A percentile compares a stretch with the other conserved stretches of the same genome.
phyloP scores from a whole-genome alignment of 257 asterid genomes.

The Jasminum sambac region DNA sequence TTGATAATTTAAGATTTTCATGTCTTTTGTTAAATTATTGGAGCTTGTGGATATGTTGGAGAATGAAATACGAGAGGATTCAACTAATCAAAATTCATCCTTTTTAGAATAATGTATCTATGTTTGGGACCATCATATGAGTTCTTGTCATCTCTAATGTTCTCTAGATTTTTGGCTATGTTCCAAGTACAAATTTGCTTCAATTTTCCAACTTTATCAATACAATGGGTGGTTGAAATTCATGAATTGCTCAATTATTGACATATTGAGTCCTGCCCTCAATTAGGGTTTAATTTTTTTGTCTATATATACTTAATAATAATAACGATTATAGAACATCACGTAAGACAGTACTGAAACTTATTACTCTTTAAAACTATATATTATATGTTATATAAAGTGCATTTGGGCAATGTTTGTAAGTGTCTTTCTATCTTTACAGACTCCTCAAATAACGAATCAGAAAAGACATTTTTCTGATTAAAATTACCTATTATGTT shows the following conservation, averaged over 20 bases:
- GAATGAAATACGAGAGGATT: background rate
- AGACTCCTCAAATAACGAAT: slow-evolving; percentile 56
- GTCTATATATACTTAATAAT: too few relatives aligned
- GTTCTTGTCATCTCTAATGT: background rate
- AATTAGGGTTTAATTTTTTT: background rate
- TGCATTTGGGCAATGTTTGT: too few relatives aligned
- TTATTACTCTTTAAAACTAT: too few relatives aligned
- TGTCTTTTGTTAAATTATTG: background rate
- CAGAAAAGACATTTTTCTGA: slow-evolving; percentile 90
- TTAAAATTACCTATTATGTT: too few relatives aligned
- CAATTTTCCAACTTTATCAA: background rate
- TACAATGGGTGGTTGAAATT: background rate
- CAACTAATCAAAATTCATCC: background rate
- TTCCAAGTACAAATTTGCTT: background rate
- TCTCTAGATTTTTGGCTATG: background rate
- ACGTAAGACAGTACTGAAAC: too few relatives aligned
- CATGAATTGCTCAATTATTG: background rate
- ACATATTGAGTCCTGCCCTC: background rate
- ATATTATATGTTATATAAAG: too few relatives aligned
- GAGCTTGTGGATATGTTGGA: background rate
- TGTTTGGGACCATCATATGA: background rate
- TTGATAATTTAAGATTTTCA: background rate
- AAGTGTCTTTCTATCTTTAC: slow-evolving; percentile 10
- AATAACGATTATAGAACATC: too few relatives aligned
- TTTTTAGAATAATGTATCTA: background rate